phyloP scores from a whole-genome alignment of 2,329 filamentous ascomycete genomes.

The Fusarium solani-melongenae region DNA sequence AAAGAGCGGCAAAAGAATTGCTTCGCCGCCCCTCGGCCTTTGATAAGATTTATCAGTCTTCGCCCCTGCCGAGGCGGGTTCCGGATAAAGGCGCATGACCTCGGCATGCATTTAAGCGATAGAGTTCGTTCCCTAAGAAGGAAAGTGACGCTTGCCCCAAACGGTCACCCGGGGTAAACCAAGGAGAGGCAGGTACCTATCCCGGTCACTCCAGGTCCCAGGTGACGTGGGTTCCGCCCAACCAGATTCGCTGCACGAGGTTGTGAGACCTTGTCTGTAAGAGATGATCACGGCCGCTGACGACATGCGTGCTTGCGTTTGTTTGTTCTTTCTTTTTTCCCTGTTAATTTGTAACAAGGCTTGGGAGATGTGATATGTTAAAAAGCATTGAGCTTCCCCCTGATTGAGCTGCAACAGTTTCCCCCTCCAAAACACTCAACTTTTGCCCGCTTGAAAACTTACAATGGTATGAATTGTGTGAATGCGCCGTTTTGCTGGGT shows the following conservation, averaged over 20 bases:
- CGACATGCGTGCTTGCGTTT: slow-evolving; percentile 29
- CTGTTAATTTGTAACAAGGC: slow-evolving; percentile 10
- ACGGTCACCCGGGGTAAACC: background rate
- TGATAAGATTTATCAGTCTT: slow-evolving; percentile 34
- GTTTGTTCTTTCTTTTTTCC: slow-evolving; percentile 8
- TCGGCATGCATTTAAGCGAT: slow-evolving; percentile 37
- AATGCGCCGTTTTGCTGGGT: background rate
- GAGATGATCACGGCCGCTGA: slow-evolving; percentile 36
- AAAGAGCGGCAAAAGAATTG: background rate
- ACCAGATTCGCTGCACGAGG: slow-evolving; percentile 24
- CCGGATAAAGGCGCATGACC: slow-evolving; percentile 5
- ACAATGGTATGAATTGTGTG: slow-evolving; percentile 29
- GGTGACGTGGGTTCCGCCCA: slow-evolving; percentile 34
- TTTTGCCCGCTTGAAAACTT: background rate
- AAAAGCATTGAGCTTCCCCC: slow-evolving; percentile 9
- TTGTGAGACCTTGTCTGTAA: slow-evolving; percentile 27
- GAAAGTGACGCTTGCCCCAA: background rate
- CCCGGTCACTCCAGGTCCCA: background rate
- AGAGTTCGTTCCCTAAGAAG: background rate
- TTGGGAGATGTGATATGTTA: slow-evolving; percentile 4
- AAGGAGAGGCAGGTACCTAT: background rate
- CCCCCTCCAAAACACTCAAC: background rate
- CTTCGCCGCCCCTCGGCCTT: slow-evolving; percentile 19
- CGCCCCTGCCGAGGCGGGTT: slow-evolving; percentile 37
- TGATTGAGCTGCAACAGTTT: background rate